A percentile compares a stretch with the other conserved stretches of the same genome.
Conservation (phyloP, 2,329 filamentous ascomycete species). For the Exophiala bonariae region DNA sequence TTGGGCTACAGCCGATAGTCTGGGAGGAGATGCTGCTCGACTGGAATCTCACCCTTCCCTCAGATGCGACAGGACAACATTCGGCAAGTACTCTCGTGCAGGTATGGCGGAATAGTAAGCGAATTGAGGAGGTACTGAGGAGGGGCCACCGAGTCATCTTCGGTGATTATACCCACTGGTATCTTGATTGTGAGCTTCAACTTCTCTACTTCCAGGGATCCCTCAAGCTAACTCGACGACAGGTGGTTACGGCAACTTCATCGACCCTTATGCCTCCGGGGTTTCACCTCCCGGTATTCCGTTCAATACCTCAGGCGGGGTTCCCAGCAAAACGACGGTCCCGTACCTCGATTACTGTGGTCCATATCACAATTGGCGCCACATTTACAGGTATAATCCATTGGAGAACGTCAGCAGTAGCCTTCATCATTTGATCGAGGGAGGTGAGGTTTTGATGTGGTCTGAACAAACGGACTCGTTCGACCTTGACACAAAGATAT, state of each 20-base stretch:
- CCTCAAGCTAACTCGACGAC: background rate
- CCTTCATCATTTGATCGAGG: constrained; percentile 68
- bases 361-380: constrained; percentile 77
- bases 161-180: constrained; percentile 32
- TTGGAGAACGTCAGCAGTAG: constrained; percentile 61
- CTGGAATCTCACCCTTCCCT: constrained; percentile 73
- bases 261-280: constrained; percentile 27
- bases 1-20: constrained; percentile 70
- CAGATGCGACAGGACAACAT: constrained; percentile 42
- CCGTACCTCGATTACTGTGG: constrained; percentile 81
- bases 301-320: constrained; percentile 23
- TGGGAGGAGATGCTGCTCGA: constrained; percentile 85
- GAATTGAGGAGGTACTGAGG: constrained; percentile 30
- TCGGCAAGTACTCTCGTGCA: constrained; percentile 55
- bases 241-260: constrained; percentile 28
- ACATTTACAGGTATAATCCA: constrained; percentile 80
- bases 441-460: constrained; percentile 82
- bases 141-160: constrained; percentile 34
- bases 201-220: constrained; percentile 1
- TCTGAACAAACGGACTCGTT: constrained; percentile 72
- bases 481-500: constrained; percentile 65
- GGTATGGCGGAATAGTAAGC: constrained; percentile 61
- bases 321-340: constrained; percentile 18
- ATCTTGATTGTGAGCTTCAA: constrained; percentile 27
- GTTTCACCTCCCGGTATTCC: constrained; percentile 26